Conservation (phyloP, 352 stramenopile genomes). For the Phytophthora macrochlamydospora region DNA sequence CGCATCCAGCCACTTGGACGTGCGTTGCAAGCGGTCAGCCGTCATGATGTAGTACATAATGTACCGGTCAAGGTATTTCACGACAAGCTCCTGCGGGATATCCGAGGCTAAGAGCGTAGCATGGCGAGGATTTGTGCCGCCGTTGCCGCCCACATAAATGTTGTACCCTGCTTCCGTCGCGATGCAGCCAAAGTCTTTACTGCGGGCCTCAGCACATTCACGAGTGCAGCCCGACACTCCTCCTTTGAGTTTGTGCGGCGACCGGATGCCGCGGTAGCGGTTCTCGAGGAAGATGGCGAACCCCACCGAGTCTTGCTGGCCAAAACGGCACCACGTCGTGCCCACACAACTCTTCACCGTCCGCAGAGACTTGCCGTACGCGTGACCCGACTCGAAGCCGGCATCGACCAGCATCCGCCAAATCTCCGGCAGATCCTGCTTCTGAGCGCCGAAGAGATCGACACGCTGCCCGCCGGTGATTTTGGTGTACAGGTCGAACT, state of each 20-base stretch:
- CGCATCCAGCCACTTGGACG: slow-evolving; percentile 89
- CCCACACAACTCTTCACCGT: slow-evolving; percentile 95
- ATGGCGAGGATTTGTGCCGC: slow-evolving; percentile 87
- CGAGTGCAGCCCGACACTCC: slow-evolving; percentile 90
- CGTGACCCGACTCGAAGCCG: slow-evolving; percentile 92
- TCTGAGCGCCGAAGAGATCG: slow-evolving; percentile 93
- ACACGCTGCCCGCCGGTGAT: slow-evolving; percentile 94
- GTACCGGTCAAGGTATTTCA: slow-evolving; percentile 91
- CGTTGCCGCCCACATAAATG: slow-evolving; percentile 90
- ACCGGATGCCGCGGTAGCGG: slow-evolving; percentile 92
- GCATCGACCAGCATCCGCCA: slow-evolving; percentile 91
- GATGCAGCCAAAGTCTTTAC: slow-evolving; percentile 95
- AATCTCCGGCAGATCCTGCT: slow-evolving; percentile 91
- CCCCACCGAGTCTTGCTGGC: slow-evolving; percentile 89
- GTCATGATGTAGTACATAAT: slow-evolving; percentile 95
- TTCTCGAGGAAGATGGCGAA: slow-evolving; percentile 93
- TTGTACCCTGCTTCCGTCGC: slow-evolving; percentile 94
- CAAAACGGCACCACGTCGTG: slow-evolving; percentile 92
- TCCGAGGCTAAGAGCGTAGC: slow-evolving; percentile 60
- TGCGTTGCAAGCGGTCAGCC: slow-evolving; percentile 69
- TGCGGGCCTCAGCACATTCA: slow-evolving; percentile 91
- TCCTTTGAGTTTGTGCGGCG: slow-evolving; percentile 93
- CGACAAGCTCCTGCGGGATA: slow-evolving; percentile 53
- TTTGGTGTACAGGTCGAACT: slow-evolving; percentile 93
- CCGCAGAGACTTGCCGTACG: slow-evolving; percentile 92